phyloP scores from a whole-genome alignment of 495 filamentous ascomycete genomes.

The Clohesyomyces aquaticus region DNA sequence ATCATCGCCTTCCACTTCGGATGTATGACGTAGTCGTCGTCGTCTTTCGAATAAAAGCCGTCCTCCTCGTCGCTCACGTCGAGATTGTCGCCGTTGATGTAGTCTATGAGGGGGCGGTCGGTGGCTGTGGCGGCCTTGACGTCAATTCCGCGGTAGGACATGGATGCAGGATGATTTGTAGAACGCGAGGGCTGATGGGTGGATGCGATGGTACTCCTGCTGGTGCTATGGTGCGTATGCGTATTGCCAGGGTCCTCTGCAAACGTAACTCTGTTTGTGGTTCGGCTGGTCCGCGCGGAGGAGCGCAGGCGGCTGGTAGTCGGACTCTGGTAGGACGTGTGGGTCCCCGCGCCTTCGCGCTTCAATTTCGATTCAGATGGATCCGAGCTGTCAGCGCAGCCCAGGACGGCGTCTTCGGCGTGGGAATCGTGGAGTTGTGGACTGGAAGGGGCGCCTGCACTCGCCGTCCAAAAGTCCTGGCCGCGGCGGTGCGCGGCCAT shows the following conservation, averaged over 20 bases:
- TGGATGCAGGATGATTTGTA: background rate
- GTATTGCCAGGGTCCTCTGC: background rate
- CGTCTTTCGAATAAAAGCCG: slow-evolving; percentile 23
- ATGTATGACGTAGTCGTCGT: slow-evolving; percentile 25
- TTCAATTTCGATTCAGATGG: no score
- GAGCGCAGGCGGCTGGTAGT: background rate
- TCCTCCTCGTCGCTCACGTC: slow-evolving; percentile 32
- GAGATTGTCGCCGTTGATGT: slow-evolving; percentile 23
- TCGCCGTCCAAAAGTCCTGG: no score
- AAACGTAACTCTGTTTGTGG: slow-evolving; percentile 40
- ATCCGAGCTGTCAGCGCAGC: background rate
- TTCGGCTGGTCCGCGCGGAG: background rate
- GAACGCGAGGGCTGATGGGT: slow-evolving; percentile 5
- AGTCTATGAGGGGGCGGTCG: slow-evolving; percentile 24
- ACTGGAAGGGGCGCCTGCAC: background rate
- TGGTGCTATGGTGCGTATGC: slow-evolving; percentile 4
- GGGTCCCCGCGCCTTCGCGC: background rate
- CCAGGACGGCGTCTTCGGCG: background rate
- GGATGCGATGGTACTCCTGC: background rate
- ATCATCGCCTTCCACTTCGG: slow-evolving; percentile 27
- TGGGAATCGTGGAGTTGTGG: background rate
- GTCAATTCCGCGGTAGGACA: slow-evolving; percentile 3
- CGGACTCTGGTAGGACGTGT: background rate
- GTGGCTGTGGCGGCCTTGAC: background rate
- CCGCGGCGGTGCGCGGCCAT: no score